phyloP scores from a whole-genome alignment of 1,284 basidiomycete genomes.

The Cryptococcus neoformans region DNA sequence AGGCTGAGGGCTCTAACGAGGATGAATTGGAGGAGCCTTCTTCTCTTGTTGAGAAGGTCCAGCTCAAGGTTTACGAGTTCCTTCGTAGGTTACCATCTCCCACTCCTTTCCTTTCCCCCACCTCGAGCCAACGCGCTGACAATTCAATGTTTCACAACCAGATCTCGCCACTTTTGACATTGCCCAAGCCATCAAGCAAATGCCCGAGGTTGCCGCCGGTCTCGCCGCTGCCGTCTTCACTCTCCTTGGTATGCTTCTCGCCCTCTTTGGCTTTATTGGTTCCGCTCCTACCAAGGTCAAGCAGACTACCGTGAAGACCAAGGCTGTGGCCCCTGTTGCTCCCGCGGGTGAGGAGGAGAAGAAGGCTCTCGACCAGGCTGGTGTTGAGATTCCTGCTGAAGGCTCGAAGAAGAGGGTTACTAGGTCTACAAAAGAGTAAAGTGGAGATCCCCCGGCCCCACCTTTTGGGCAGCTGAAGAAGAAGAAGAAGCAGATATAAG shows the following conservation, averaged over 20 bases:
- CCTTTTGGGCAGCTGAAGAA: too few relatives aligned
- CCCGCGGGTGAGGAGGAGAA: conserved; percentile 11
- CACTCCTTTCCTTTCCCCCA: not conserved
- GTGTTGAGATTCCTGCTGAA: conserved; percentile 26
- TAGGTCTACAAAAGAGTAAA: conserved; percentile 23
- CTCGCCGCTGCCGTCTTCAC: conserved; percentile 69
- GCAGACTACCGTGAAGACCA: conserved; percentile 26
- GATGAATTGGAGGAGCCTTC: conserved; percentile 33
- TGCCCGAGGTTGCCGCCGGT: conserved; percentile 79
- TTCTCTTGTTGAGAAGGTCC: conserved; percentile 38
- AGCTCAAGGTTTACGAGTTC: conserved; percentile 47
- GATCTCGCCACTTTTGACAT: conserved; percentile 38
- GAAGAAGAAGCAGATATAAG: too few relatives aligned
- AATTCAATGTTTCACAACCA: not conserved
- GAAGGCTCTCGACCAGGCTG: conserved; percentile 28
- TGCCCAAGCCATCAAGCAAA: conserved; percentile 67
- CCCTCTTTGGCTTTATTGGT: conserved; percentile 73
- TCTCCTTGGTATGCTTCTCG: conserved; percentile 76
- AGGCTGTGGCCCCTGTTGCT: conserved; percentile 18
- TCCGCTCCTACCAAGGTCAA: conserved; percentile 41
- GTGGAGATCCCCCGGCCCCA: not conserved
- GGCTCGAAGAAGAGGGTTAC: conserved; percentile 38
- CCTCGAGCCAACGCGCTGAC: not conserved
- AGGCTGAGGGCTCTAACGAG: conserved; percentile 55
- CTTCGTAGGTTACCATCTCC: conserved; percentile 28